Conservation (phyloP, 2,329 filamentous ascomycete species). For the Ophiognomonia clavigignenti-juglandacearum region DNA sequence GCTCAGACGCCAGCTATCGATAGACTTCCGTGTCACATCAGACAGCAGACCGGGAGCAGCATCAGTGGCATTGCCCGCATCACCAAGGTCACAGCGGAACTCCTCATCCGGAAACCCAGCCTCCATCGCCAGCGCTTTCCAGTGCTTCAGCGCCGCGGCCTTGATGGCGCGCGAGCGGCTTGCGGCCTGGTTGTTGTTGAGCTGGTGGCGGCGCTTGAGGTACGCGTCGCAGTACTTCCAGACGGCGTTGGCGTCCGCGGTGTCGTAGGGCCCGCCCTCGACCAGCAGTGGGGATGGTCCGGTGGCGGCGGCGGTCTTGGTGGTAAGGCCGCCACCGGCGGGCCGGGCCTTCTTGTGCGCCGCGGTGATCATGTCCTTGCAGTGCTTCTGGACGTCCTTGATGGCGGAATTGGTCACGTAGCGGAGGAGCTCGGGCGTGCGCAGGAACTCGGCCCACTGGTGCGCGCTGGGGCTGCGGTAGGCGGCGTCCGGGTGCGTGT, state of each 20-base stretch:
- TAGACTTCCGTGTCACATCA: not conserved
- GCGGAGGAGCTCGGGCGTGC: not conserved
- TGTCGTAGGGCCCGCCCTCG: not conserved
- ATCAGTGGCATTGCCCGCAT: not conserved
- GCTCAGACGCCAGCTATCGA: not conserved
- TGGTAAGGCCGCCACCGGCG: no score
- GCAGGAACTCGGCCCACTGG: constrained; percentile 12
- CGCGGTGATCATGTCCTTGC: constrained; percentile 1
- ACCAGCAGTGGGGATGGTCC: no score
- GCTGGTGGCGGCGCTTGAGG: constrained; percentile 13
- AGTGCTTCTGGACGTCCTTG: constrained; percentile 14
- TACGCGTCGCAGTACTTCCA: constrained; percentile 14
- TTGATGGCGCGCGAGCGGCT: constrained; percentile 6
- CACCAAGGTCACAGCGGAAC: not conserved
- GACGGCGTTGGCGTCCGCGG: constrained; percentile 9
- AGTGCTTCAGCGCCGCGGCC: constrained; percentile 11
- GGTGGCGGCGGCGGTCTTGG: no score
- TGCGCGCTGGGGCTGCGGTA: constrained; percentile 9
- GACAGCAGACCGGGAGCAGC: not conserved
- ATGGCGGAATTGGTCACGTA: constrained; percentile 12
- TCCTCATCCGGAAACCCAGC: constrained; percentile 5
- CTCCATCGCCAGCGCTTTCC: constrained; percentile 8
- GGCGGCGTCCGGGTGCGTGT: constrained; percentile 6
- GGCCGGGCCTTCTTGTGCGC: no score
- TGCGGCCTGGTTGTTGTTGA: constrained; percentile 13